phyloP scores from a whole-genome alignment of 2,329 filamentous ascomycete genomes.

The Fusarium sp. region DNA sequence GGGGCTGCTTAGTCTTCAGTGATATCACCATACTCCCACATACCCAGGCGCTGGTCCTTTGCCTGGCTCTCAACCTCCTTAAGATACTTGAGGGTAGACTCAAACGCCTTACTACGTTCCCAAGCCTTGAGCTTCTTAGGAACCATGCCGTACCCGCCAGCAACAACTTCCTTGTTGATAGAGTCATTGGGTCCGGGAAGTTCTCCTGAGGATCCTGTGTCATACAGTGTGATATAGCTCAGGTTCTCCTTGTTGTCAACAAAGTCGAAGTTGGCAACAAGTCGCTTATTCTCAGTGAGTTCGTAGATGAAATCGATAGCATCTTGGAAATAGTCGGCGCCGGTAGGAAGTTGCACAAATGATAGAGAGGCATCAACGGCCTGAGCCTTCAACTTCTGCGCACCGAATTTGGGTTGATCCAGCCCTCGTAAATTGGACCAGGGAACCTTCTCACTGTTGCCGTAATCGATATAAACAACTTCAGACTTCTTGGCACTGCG shows the following conservation, averaged over 20 bases:
- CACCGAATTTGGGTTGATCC: conserved; percentile 77
- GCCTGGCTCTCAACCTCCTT: conserved; percentile 78
- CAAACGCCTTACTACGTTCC: conserved; percentile 77
- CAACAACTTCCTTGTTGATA: conserved; percentile 87
- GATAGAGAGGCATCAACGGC: conserved; percentile 87
- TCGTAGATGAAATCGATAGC: conserved; percentile 79
- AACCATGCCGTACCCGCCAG: conserved; percentile 87
- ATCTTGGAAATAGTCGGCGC: conserved; percentile 83
- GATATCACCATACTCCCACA: conserved; percentile 99
- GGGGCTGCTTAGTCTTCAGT: conserved; percentile 76
- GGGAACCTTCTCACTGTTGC: conserved; percentile 87
- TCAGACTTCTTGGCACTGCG: conserved; percentile 88
- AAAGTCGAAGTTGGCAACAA: conserved; percentile 92
- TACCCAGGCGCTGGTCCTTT: conserved; percentile 81
- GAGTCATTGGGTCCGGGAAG: conserved; percentile 72
- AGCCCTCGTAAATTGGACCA: conserved; percentile 88
- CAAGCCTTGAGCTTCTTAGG: conserved; percentile 90
- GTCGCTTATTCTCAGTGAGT: conserved; percentile 74
- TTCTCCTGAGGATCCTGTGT: conserved; percentile 69
- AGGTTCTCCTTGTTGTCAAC: conserved; percentile 80
- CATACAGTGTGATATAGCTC: conserved; percentile 87
- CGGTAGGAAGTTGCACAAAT: conserved; percentile 85
- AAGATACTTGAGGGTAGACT: conserved; percentile 74
- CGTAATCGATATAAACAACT: conserved; percentile 94
- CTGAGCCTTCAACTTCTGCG: conserved; percentile 84